phyloP scores from a whole-genome alignment of 2,329 filamentous ascomycete species.

The Neophaeococcomyces mojaviensis region DNA sequence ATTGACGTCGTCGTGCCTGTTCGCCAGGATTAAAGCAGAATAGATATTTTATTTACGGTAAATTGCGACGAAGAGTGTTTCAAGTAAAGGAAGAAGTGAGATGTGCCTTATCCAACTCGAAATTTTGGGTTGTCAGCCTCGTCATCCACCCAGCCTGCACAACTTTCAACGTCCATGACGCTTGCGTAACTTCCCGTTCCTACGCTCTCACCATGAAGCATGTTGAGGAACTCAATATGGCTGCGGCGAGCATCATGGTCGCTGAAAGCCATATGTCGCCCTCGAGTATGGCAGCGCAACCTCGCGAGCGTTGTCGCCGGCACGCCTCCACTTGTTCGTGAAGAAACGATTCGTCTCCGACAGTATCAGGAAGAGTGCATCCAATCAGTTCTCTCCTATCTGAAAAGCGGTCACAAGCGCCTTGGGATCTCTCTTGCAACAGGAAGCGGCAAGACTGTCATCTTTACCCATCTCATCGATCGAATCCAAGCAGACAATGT shows the following conservation, averaged over 20 bases:
- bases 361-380: slow-evolving; percentile 91
- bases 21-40: too few relatives aligned
- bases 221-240: slow-evolving; percentile 25
- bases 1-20: too few relatives aligned
- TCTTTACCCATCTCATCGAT: slow-evolving; percentile 91
- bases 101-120: too few relatives aligned
- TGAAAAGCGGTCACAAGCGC: slow-evolving; percentile 65
- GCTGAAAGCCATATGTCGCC: slow-evolving; percentile 6
- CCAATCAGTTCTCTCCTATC: slow-evolving; percentile 63
- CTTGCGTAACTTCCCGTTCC: not conserved
- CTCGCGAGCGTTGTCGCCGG: slow-evolving; percentile 16
- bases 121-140: too few relatives aligned
- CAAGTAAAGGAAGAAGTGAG: too few relatives aligned
- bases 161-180: too few relatives aligned
- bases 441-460: slow-evolving; percentile 85
- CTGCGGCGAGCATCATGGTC: slow-evolving; percentile 19
- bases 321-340: slow-evolving; percentile 18
- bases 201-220: slow-evolving; percentile 11
- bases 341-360: slow-evolving; percentile 54
- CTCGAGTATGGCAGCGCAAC: slow-evolving; percentile 21
- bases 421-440: slow-evolving; percentile 81
- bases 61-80: too few relatives aligned
- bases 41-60: too few relatives aligned
- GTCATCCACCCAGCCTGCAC: too few relatives aligned
- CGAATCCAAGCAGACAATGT: slow-evolving; percentile 54